phyloP scores from a whole-genome alignment of 2,329 filamentous ascomycete genomes.

The Macrophomina phaseolina region DNA sequence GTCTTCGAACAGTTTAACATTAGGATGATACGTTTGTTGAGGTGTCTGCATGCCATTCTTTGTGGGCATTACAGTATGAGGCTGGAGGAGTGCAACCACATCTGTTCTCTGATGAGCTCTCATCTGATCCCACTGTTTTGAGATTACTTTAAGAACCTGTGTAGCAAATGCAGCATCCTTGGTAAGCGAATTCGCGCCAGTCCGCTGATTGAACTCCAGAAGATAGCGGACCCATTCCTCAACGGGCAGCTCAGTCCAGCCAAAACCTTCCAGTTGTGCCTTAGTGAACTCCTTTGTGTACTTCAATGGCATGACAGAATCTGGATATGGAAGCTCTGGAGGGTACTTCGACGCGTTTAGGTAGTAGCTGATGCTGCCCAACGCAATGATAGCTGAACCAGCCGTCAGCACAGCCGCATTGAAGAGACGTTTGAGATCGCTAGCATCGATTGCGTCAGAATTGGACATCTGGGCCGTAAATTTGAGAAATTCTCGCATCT shows the following conservation, averaged over 20 bases:
- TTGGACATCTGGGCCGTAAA: constrained; percentile 80
- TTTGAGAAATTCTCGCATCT: constrained; percentile 80
- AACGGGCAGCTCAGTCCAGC: constrained; percentile 85
- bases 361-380: constrained; percentile 83
- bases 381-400: constrained; percentile 62
- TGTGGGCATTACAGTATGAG: constrained; percentile 81
- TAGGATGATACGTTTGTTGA: constrained; percentile 85
- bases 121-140: constrained; percentile 88
- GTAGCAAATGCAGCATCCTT: constrained; percentile 74
- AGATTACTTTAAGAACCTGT: constrained; percentile 78
- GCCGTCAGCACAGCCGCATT: constrained; percentile 78
- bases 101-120: constrained; percentile 69
- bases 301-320: constrained; percentile 70
- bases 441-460: constrained; percentile 72
- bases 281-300: constrained; percentile 74
- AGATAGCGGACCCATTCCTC: constrained; percentile 76
- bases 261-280: constrained; percentile 76
- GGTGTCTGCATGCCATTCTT: constrained; percentile 89
- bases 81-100: constrained; percentile 68
- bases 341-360: constrained; percentile 77
- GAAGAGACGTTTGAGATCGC: constrained; percentile 72
- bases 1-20: constrained; percentile 95
- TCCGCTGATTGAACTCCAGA: constrained; percentile 38
- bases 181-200: constrained; percentile 67
- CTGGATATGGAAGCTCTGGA: constrained; percentile 22